Conservation (phyloP, 495 filamentous ascomycete species). For the Penicillium alfredii region DNA sequence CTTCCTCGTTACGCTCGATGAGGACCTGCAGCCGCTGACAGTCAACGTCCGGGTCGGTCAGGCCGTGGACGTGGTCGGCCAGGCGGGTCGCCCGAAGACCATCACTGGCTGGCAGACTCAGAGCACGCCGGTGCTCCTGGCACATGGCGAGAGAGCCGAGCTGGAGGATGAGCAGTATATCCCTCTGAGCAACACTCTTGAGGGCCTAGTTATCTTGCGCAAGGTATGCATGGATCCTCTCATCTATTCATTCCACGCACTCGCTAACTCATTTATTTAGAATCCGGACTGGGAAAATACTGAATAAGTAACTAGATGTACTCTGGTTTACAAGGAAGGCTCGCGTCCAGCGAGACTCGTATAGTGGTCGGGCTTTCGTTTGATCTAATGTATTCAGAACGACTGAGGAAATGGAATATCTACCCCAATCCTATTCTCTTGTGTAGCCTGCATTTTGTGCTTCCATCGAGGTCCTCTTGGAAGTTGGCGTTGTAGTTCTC, state of each 20-base stretch:
- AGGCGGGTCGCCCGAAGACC: constrained; percentile 94
- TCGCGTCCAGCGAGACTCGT: constrained; percentile 12
- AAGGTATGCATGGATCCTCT: constrained; percentile 60
- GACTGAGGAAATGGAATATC: constrained; percentile 35
- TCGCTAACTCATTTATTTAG: constrained; percentile 32
- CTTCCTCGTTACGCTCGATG: constrained; percentile 92
- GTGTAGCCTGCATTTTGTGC: constrained; percentile 27
- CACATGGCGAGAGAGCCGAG: constrained; percentile 91
- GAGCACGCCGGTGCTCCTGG: constrained; percentile 89
- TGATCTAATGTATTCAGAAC: constrained; percentile 40
- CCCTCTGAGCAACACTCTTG: constrained; percentile 78
- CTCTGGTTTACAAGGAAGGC: constrained; percentile 12
- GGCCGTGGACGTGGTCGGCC: constrained; percentile 95
- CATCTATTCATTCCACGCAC: neutral
- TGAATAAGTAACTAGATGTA: constrained; percentile 26
- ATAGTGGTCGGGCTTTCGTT: constrained; percentile 24
- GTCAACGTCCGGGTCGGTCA: constrained; percentile 97
- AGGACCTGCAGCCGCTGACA: constrained; percentile 85
- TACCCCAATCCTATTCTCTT: too few species aligned
- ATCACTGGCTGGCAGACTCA: constrained; percentile 99
- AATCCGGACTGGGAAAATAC: constrained; percentile 51
- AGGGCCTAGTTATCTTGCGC: constrained; percentile 92
- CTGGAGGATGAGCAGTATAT: constrained; percentile 97
- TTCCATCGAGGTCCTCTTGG: constrained; percentile 5
- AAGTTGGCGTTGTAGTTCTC: neutral